These are phyloP conservation scores for Zanthoxylum bungeanum DNA, from an alignment of 345 rosid genomes.

Conservation along the genomic window DNA sequence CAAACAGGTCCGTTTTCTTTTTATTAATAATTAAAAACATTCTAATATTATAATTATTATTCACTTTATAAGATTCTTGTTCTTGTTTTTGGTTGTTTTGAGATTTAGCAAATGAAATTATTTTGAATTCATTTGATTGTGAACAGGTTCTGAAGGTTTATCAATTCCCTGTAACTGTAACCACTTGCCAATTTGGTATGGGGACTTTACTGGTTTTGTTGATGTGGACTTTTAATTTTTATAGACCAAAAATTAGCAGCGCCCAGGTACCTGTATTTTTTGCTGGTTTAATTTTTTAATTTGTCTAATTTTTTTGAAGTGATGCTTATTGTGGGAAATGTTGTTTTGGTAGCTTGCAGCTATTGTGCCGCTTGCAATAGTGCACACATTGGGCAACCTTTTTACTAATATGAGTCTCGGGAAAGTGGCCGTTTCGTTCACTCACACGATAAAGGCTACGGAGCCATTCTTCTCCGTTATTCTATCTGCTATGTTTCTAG, in stretches of 20 bases:
- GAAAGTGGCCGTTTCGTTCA: conserved; percentile 97
- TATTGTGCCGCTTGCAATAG: conserved; percentile 83
- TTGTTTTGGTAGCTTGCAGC: conserved; percentile 59
- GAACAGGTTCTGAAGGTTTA: conserved; percentile 81
- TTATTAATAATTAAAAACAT: too few relatives aligned
- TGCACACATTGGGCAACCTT: conserved; percentile 84
- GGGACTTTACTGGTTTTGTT: conserved; percentile 66
- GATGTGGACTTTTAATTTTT: conserved; percentile 84
- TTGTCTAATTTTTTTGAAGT: background rate
- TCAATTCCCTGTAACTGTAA: conserved; percentile 71
- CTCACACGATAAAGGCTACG: conserved; percentile 98
- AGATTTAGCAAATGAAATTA: background rate
- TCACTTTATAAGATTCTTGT: background rate
- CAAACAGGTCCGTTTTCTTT: conserved; percentile 76
- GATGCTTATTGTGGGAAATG: conserved; percentile 8
- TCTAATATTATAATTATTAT: background rate
- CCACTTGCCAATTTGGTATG: conserved; percentile 70
- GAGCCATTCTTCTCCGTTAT: conserved; percentile 99
- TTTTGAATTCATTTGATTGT: background rate
- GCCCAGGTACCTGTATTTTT: conserved; percentile 42
- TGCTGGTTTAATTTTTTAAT: background rate
- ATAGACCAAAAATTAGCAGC: conserved; percentile 68
- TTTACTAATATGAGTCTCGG: conserved; percentile 99
- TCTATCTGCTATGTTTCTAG: conserved; percentile 90
- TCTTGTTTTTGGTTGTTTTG: background rate